Evolutionary conservation across 108 stramenopile species (phyloP), one percentile per base, ranked within the genome.

Genomic region (Ochromonas danica): DNA sequence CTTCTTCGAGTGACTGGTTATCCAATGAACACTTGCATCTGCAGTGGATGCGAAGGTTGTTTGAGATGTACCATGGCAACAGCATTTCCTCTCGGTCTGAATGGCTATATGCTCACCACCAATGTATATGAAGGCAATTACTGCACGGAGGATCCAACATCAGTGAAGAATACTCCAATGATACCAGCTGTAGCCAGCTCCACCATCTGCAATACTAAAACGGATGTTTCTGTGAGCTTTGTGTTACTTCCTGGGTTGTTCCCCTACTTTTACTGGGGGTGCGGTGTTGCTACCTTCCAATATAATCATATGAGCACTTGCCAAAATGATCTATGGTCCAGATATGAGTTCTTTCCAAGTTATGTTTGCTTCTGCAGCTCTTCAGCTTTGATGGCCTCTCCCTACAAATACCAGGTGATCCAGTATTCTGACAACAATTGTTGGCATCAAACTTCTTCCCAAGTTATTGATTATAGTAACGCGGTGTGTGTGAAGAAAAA

Each of bases 41-140:
- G 51, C 51, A 57, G 51, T 57, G 51, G 51, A 57, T 57, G 51
- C 51, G 51, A 57, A 57, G 51, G 51, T 57, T 57, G 51, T 57
- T 57, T 57, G 51, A 57, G 51, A 57, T 57, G 51, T 57, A 57
- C 51, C 51, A 57, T 57, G 51, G 51, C 51, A 57, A 57, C 51
- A 57, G 51, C 51, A 57, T 57, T 57, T 57, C 51, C 51, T 57
- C 51, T 57, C 51, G 51, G 51, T 57, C 51, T 57, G 51, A 57
- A 57, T 57, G 51, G 51, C 51, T 57, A 57, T 57, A 57, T 57
- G 51, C 51, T 57, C 51, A 57, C 51, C 51, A 57, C 51, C 51
- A 57, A 57, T 57, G 51, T 57, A 57, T 57, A 57, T 57, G 51
- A 57, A 57, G 51, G 51, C 51, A 57, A 57, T 57, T 57, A 57